Conservation (phyloP, 192 early-diverging fungal species). For the Coemansia interrupta region DNA sequence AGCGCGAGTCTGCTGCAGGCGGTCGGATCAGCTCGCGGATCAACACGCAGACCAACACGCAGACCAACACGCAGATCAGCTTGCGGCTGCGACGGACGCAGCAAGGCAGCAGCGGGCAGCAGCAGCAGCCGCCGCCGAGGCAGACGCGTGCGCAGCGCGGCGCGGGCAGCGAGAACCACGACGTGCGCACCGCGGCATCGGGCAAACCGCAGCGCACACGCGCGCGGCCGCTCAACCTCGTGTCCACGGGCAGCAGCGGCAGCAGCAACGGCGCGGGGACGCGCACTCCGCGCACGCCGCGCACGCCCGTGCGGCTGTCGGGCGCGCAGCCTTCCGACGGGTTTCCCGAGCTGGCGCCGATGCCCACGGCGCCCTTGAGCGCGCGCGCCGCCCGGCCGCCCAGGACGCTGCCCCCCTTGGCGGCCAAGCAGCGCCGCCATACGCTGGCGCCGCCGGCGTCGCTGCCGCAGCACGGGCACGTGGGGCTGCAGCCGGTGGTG, state of each 20-base stretch:
- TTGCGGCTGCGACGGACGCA: background rate
- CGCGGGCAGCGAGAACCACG: constrained; percentile 3
- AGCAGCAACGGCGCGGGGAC: no score
- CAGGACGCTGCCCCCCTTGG: no score
- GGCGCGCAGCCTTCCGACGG: background rate
- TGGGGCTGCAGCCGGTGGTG: no score
- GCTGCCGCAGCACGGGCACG: background rate
- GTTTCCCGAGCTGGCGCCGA: background rate
- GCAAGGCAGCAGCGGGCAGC: no score
- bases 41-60: background rate
- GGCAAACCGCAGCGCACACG: background rate
- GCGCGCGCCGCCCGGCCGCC: no score
- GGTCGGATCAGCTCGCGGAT: no score
- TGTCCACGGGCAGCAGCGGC: background rate
- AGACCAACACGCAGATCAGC: background rate
- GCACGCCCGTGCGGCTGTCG: no score
- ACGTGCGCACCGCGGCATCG: constrained; percentile 6
- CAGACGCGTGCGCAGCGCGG: background rate
- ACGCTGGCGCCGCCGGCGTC: no score
- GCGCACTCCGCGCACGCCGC: no score
- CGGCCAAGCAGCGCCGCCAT: no score
- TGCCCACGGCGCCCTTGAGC: no score
- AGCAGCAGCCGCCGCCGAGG: background rate
- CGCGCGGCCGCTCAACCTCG: background rate
- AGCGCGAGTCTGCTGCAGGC: no score